These are phyloP conservation scores for Termitomyces sp. DNA, from an alignment of 768 basidiomycete species.

Conservation along the genomic window DNA sequence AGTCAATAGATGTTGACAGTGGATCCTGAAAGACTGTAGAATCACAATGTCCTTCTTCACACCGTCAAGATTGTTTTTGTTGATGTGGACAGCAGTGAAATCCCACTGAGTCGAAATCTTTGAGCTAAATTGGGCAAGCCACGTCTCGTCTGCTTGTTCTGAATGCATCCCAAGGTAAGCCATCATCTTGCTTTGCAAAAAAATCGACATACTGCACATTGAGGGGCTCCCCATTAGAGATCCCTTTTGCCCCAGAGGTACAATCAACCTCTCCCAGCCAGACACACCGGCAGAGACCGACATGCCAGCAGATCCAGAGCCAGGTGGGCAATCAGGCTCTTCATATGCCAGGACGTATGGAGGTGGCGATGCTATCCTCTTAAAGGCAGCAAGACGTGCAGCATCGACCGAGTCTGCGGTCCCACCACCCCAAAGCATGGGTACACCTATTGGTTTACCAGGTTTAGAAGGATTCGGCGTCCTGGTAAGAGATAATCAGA, in stretches of 20 bases:
- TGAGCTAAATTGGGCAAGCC: constrained; percentile 36
- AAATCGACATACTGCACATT: constrained; percentile 48
- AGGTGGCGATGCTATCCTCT: constrained; percentile 29
- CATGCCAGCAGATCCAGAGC: constrained; percentile 43
- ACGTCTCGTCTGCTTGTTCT: constrained; percentile 48
- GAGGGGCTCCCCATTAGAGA: constrained; percentile 41
- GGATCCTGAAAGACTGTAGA: background rate
- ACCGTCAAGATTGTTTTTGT: constrained; percentile 43
- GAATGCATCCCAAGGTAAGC: background rate
- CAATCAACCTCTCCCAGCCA: constrained; percentile 39
- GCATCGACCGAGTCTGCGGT: constrained; percentile 35
- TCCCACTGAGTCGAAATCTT: constrained; percentile 40
- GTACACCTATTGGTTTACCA: constrained; percentile 37
- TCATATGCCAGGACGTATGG: constrained; percentile 42
- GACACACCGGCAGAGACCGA: constrained; percentile 35
- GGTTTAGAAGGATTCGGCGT: constrained; percentile 37
- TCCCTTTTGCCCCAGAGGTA: constrained; percentile 36
- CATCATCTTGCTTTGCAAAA: background rate
- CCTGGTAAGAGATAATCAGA: constrained; percentile 18
- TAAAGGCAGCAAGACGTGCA: constrained; percentile 32
- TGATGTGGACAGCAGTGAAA: constrained; percentile 45
- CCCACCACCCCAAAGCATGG: constrained; percentile 48
- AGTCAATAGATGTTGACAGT: background rate
- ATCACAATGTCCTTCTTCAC: constrained; percentile 41
- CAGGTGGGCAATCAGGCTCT: constrained; percentile 43